These are phyloP conservation scores for Aspergillus luchuensis DNA, from an alignment of 2,329 filamentous ascomycete species.

Conservation along the genomic window DNA sequence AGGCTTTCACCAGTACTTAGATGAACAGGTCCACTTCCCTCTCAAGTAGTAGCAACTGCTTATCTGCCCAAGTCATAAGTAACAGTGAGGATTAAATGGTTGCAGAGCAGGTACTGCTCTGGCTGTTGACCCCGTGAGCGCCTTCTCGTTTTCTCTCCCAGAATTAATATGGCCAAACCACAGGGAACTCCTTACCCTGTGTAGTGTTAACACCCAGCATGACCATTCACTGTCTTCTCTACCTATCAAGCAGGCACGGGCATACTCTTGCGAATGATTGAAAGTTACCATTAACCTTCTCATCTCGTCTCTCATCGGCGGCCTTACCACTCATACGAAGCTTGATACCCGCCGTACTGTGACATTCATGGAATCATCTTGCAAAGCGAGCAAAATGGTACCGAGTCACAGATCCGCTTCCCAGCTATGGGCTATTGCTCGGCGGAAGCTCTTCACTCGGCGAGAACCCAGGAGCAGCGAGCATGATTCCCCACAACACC, in stretches of 20 bases:
- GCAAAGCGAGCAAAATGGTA: conserved; percentile 8
- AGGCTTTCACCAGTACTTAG: too few species aligned
- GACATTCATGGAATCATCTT: not conserved
- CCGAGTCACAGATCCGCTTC: conserved; percentile 18
- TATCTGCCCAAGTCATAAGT: not conserved
- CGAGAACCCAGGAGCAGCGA: conserved; percentile 10
- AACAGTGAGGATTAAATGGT: not conserved
- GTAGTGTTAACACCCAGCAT: not conserved
- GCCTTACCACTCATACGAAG: not conserved
- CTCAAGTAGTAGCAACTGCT: not conserved
- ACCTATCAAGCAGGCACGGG: not conserved
- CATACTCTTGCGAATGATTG: too few species aligned
- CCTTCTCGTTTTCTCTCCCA: not conserved
- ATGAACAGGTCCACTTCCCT: not conserved
- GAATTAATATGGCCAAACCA: not conserved
- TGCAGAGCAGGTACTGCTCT: not conserved
- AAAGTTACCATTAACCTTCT: not conserved
- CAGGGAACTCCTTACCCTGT: not conserved
- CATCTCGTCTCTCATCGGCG: not conserved
- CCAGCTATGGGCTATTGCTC: conserved; percentile 19
- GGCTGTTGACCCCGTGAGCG: not conserved
- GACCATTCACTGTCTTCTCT: not conserved
- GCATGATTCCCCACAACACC: not conserved
- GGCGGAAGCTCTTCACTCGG: conserved; percentile 22
- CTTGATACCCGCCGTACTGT: not conserved